Evolutionary conservation across 202 grass and related monocot genomes (phyloP), one percentile per base, ranked within the genome.

Genomic region (Digitaria exilis): DNA sequence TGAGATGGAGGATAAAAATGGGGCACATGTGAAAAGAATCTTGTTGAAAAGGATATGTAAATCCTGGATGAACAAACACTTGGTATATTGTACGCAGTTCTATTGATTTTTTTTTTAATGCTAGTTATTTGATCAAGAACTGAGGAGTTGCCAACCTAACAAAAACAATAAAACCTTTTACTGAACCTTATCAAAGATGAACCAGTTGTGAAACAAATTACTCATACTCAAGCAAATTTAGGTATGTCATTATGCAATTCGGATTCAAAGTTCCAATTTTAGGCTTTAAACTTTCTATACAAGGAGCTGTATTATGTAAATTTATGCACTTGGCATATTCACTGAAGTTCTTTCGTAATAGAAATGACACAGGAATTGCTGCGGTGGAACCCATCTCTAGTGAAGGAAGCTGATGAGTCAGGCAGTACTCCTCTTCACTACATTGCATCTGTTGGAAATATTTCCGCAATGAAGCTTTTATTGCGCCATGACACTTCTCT

Each of bases 351-450:
- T 87, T 88, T 69, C 34, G 8, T 76, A 52, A 85, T 51, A 95
- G 92, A 76, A 69, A 85, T 92, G 74, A 58, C 79, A 63, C 52
- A 50, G 59, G 76, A 77, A 54, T 46, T 90, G 60, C 75, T 92
- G 58, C 44, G 65, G 64, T 81, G 84, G 90, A 90, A 90, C 24
- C 75, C 63, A 34, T 8, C 59, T 25, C 85, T 91, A 32, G 59
- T 71, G 70, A 91, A 80, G 66, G 63, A 78, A 69, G 71, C 63
- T 69, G 92, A 92, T 65, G 43, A 74, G 43, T 86, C 75, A 31
- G 87, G 87, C 55, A 90, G 89, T 63, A 86, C 85, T 80, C 69
- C 92, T 70, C 82, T 95, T 51, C 90, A 95, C 46, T 95, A 90
- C 70, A 71, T 89, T 44, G 85, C 87, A 39, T 84, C 73, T 52